Conservation (phyloP, 2,329 filamentous ascomycete genomes). For the Triangularia setosa region DNA sequence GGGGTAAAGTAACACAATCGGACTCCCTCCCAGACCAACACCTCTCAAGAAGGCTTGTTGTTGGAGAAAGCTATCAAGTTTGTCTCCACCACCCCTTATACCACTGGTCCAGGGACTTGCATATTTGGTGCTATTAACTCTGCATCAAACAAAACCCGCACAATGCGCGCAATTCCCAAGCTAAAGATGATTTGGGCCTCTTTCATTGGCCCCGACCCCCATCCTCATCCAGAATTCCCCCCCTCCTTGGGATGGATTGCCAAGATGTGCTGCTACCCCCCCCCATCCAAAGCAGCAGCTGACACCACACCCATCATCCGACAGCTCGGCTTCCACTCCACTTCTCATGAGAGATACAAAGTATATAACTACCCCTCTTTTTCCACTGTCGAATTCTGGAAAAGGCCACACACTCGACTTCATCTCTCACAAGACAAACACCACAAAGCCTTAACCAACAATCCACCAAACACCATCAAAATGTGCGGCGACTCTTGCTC, state of each 20-base stretch:
- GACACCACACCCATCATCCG: too few relatives aligned
- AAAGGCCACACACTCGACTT: neutral
- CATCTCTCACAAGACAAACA: conserved; percentile 3
- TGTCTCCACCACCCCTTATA: neutral
- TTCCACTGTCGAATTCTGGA: neutral
- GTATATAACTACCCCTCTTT: neutral
- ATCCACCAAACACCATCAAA: conserved; percentile 12
- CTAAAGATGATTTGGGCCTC: neutral
- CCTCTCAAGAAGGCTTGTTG: too few relatives aligned
- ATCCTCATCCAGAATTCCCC: neutral
- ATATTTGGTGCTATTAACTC: neutral
- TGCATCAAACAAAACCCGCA: conserved; percentile 8
- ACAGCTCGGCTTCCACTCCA: neutral
- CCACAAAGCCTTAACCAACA: conserved; percentile 1
- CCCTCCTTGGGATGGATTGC: neutral
- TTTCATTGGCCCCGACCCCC: neutral
- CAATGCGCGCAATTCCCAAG: conserved; percentile 21
- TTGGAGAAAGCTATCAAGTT: neutral
- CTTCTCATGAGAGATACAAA: neutral
- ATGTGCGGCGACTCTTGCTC: conserved; percentile 24
- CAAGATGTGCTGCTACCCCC: neutral
- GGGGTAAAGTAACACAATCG: too few relatives aligned
- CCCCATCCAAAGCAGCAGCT: neutral
- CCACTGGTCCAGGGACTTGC: neutral
- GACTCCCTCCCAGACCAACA: too few relatives aligned